These are phyloP conservation scores for Apiospora hydei DNA, from an alignment of 2,329 filamentous ascomycete species.

Conservation along the genomic window DNA sequence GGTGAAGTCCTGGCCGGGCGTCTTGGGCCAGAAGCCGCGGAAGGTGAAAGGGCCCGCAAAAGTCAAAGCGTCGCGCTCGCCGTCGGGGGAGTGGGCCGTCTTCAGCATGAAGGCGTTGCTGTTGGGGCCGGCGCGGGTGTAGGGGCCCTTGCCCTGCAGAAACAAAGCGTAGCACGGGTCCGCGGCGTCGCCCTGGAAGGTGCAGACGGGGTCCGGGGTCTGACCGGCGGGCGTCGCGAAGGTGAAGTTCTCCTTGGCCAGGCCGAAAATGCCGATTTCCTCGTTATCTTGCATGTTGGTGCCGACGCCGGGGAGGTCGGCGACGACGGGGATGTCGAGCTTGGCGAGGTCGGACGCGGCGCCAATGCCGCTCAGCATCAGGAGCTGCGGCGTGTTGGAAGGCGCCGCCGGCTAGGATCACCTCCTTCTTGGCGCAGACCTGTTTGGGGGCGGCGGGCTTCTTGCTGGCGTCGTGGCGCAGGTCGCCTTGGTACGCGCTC, in stretches of 20 bases:
- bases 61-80: conserved; percentile 30
- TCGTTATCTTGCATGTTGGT: conserved; percentile 41
- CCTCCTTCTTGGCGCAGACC: conserved; percentile 35
- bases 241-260: conserved; percentile 26
- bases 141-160: conserved; percentile 21
- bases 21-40: conserved; percentile 32
- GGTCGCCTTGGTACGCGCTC: conserved; percentile 34
- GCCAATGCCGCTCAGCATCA: conserved; percentile 45
- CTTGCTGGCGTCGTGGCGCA: conserved; percentile 4
- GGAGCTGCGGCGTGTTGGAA: conserved; percentile 43
- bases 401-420: conserved; percentile 42
- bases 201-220: conserved; percentile 30
- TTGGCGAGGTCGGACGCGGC: conserved; percentile 33
- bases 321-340: conserved; percentile 37
- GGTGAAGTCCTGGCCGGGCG: conserved; percentile 24
- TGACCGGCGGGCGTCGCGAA: conserved; percentile 25
- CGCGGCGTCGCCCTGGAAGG: conserved; percentile 26
- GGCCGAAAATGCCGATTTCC: conserved; percentile 33
- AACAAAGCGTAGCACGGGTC: conserved; percentile 34
- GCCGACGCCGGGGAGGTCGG: conserved; percentile 44
- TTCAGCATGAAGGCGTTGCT: conserved; percentile 32
- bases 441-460: conserved; percentile 7
- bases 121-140: conserved; percentile 31
- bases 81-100: conserved; percentile 29
- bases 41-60: conserved; percentile 32